These are phyloP conservation scores for Elsinoe australis DNA, from an alignment of 2,329 filamentous ascomycete genomes.

Conservation along the genomic window DNA sequence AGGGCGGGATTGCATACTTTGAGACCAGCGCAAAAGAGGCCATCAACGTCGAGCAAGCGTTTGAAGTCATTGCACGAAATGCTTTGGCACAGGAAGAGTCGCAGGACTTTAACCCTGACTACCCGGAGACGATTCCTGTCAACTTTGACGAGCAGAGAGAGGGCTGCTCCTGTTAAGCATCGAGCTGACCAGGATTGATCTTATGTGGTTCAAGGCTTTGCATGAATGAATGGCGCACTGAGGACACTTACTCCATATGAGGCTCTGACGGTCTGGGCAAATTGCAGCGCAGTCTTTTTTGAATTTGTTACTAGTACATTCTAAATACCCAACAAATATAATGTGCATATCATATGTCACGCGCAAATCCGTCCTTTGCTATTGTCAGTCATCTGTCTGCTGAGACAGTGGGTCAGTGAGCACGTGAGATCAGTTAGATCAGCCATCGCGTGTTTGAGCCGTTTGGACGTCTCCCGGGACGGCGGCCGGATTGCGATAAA, in stretches of 20 bases:
- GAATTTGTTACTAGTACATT: not conserved
- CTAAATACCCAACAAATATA: conserved; percentile 17
- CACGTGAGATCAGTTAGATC: conserved; percentile 7
- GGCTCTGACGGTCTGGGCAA: conserved; percentile 3
- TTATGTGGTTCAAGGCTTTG: not conserved
- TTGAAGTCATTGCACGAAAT: conserved; percentile 87
- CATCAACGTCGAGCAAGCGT: conserved; percentile 89
- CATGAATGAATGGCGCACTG: conserved; percentile 14
- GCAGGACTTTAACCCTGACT: conserved; percentile 94
- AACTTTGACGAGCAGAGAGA: conserved; percentile 90
- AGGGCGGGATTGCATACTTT: conserved; percentile 96
- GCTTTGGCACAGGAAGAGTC: conserved; percentile 94
- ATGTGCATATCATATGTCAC: conserved; percentile 14
- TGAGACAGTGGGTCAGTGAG: not conserved
- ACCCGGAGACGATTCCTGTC: conserved; percentile 96
- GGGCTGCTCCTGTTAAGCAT: conserved; percentile 72
- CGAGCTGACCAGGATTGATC: not conserved
- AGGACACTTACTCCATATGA: conserved; percentile 7
- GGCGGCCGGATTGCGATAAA: conserved; percentile 7
- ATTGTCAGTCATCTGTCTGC: not conserved
- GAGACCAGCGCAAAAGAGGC: conserved; percentile 99
- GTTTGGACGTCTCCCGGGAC: conserved; percentile 4
- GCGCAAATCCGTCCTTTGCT: too few relatives aligned
- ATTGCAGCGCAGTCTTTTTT: conserved; percentile 12
- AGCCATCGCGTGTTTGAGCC: not conserved